Percentiles rank a stretch among this genome's conserved stretches.
Conservation (phyloP, 225 moss, liverwort and hornwort species). For the Neckera pumila region DNA sequence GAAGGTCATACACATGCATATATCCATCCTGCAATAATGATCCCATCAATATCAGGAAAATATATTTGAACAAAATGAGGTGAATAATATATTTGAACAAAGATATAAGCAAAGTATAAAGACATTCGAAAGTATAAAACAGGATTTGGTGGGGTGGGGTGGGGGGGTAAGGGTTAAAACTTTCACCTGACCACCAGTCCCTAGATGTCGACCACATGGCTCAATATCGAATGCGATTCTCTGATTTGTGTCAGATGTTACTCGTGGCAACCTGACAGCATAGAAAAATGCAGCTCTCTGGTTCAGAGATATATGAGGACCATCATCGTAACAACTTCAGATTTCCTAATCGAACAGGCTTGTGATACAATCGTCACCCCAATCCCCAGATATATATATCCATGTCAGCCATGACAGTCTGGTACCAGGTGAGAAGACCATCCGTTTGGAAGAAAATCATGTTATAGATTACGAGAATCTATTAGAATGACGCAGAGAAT, state of each 20-base stretch:
- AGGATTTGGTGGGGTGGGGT: too few species aligned
- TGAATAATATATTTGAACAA: not conserved
- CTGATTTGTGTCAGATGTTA: constrained; percentile 79
- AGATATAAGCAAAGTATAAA: not conserved
- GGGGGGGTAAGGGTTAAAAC: not conserved
- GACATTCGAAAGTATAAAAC: not conserved
- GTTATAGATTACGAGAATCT: not conserved
- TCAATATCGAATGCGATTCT: constrained; percentile 91
- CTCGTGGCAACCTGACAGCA: constrained; percentile 52
- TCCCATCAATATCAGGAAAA: not conserved
- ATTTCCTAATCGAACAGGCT: not conserved
- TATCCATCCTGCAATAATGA: constrained; percentile 62
- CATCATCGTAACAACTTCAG: not conserved
- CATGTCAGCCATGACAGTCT: not conserved
- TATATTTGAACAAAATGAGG: not conserved
- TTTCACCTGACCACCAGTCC: constrained; percentile 87
- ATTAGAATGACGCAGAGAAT: not conserved
- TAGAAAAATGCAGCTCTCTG: not conserved
- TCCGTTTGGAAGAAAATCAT: not conserved
- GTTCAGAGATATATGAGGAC: not conserved
- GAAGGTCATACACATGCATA: constrained; percentile 86
- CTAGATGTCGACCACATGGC: constrained; percentile 74
- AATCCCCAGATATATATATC: not conserved
- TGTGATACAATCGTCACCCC: too few species aligned
- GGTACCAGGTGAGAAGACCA: not conserved